These are phyloP conservation scores for Raphanus raphanistrum DNA, from an alignment of 345 rosid genomes.

Conservation along the genomic window DNA sequence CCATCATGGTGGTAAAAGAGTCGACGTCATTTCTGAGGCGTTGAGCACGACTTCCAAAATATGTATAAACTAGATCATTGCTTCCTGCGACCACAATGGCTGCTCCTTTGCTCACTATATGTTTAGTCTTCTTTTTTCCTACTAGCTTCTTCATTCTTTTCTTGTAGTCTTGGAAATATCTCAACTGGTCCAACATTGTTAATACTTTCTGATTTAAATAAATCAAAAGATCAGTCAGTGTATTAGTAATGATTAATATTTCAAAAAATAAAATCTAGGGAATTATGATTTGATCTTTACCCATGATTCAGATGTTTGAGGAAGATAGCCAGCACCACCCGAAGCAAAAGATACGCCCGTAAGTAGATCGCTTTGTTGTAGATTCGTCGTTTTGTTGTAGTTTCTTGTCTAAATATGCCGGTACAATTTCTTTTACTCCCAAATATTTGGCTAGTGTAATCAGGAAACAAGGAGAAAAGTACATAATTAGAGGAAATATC, in stretches of 20 bases:
- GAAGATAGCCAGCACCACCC: constrained; percentile 63
- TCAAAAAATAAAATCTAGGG: not conserved
- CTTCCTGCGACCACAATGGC: constrained; percentile 18
- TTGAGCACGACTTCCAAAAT: constrained; percentile 6
- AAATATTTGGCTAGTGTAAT: constrained; percentile 47
- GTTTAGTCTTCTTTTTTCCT: constrained; percentile 32
- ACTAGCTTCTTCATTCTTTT: constrained; percentile 27
- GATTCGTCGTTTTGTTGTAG: constrained; percentile 27
- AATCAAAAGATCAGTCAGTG: not conserved
- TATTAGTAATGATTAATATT: not conserved
- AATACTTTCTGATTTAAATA: constrained; percentile 31
- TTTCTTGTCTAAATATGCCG: constrained; percentile 57
- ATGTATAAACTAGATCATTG: constrained; percentile 12
- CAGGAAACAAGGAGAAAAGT: not conserved
- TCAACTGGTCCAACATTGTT: constrained; percentile 43
- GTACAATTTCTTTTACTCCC: constrained; percentile 54
- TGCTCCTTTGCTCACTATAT: constrained; percentile 27
- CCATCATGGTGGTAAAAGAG: constrained; percentile 9
- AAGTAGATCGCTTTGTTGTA: constrained; percentile 48
- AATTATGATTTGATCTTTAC: constrained; percentile 33
- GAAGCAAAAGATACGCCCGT: constrained; percentile 76
- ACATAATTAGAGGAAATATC: not conserved
- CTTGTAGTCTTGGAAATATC: constrained; percentile 41
- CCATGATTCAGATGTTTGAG: constrained; percentile 44
- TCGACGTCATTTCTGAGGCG: not conserved